Evolutionary conservation across 441 rosid genomes (phyloP).

Genomic region (Theobroma grandiflorum): DNA sequence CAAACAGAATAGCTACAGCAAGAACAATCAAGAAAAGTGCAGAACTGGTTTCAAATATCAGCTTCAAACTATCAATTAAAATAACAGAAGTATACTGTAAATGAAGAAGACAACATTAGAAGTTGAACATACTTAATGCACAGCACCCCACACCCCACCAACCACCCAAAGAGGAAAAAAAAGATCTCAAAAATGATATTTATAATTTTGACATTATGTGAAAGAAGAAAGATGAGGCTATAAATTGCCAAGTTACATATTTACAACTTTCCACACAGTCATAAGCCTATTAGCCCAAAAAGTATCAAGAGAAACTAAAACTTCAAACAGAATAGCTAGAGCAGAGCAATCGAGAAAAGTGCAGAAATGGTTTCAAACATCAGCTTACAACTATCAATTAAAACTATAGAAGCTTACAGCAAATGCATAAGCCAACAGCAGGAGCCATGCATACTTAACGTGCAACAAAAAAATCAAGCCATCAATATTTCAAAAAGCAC

Average conservation of each 20-base stretch:
- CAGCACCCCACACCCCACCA: background rate
- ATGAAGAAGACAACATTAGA: background rate
- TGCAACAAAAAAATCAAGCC: background rate
- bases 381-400: constrained; percentile 11
- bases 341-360: constrained; percentile 1
- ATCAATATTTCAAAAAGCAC: background rate
- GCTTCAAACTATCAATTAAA: constrained; percentile 5
- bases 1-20: constrained; percentile 15
- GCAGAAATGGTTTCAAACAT: constrained; percentile 11
- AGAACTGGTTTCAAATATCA: constrained; percentile 15
- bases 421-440: background rate
- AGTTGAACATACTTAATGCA: background rate
- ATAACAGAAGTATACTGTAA: background rate
- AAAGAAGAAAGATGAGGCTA: background rate
- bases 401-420: background rate
- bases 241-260: background rate
- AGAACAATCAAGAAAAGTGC: background rate
- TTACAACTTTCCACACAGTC: constrained; percentile 5
- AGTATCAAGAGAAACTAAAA: constrained; percentile 5
- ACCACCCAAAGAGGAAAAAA: background rate
- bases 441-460: background rate
- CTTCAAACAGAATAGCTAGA: constrained; percentile 5
- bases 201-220: background rate
- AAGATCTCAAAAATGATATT: background rate
- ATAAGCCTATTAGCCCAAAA: constrained; percentile 20